A percentile compares a stretch with the other conserved stretches of the same genome.
phyloP scores from a whole-genome alignment of 2,329 filamentous ascomycete species.

The Chrysoporthe deuterocubensis region DNA sequence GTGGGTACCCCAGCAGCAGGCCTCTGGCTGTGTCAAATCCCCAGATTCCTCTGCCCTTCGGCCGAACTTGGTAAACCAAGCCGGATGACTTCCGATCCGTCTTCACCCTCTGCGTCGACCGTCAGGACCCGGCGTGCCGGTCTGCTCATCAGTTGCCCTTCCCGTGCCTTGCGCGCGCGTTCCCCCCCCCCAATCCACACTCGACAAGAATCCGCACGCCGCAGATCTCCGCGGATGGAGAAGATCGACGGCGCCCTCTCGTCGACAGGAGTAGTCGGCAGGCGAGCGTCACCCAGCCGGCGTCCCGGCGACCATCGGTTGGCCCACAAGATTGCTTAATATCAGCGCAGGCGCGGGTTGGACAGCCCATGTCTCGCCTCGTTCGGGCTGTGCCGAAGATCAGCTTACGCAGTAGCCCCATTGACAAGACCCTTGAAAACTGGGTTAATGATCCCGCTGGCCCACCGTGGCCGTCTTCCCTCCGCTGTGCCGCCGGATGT shows the following conservation, averaged over 20 bases:
- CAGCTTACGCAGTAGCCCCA: neutral
- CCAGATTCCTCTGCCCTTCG: too few species aligned
- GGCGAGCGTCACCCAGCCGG: too few species aligned
- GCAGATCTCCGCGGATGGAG: too few species aligned
- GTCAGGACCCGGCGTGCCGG: too few species aligned
- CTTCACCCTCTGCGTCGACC: neutral
- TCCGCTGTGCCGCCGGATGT: neutral
- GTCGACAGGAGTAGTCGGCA: too few species aligned
- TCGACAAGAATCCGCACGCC: too few species aligned
- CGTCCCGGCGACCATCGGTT: neutral
- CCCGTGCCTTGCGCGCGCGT: too few species aligned
- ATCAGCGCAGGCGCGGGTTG: neutral
- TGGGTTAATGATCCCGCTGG: neutral
- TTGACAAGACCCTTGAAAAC: neutral
- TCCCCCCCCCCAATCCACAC: too few species aligned
- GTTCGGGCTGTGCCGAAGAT: neutral
- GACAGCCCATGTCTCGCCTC: neutral
- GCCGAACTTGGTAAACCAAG: neutral
- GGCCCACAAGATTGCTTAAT: neutral
- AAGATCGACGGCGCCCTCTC: too few species aligned
- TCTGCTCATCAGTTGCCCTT: too few species aligned
- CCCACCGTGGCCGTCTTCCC: neutral
- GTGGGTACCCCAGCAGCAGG: too few species aligned
- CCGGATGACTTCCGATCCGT: constrained; percentile 4
- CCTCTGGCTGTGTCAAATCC: too few species aligned